Evolutionary conservation across 202 grass and related monocot species (phyloP).

Genomic region (Cymbopogon flexuosus): DNA sequence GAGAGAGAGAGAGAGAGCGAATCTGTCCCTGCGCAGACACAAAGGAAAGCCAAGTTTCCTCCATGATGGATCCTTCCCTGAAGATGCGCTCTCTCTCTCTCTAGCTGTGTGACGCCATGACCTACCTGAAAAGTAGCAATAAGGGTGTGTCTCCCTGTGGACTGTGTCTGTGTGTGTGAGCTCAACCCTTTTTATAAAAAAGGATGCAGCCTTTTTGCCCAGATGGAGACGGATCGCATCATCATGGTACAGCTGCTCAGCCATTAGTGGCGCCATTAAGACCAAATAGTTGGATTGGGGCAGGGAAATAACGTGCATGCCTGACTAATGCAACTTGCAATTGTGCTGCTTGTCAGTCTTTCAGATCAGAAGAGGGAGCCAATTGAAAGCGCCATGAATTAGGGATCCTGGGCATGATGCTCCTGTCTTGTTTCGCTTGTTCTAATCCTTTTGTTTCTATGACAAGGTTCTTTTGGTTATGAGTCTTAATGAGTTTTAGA

Average conservation of each 20-base stretch:
- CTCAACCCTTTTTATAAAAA: slow-evolving; percentile 18
- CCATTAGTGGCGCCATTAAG: slow-evolving; percentile 26
- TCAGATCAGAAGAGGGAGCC: slow-evolving; percentile 6
- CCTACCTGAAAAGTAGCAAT: slow-evolving; percentile 36
- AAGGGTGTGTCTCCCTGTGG: background rate
- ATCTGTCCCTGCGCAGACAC: background rate
- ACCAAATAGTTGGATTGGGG: slow-evolving; percentile 32
- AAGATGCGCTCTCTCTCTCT: background rate
- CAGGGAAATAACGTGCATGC: slow-evolving; percentile 16
- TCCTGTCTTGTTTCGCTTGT: slow-evolving; percentile 25
- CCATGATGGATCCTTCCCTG: slow-evolving; percentile 22
- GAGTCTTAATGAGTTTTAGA: background rate
- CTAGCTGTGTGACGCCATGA: slow-evolving; percentile 15
- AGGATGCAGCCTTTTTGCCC: slow-evolving; percentile 24
- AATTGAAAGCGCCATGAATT: slow-evolving; percentile 28
- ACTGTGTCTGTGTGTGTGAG: background rate
- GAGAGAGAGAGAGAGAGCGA: background rate
- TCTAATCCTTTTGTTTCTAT: slow-evolving; percentile 34
- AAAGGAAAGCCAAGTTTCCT: slow-evolving; percentile 8
- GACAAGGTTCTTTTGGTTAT: background rate
- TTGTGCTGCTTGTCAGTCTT: background rate
- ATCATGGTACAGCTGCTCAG: slow-evolving; percentile 12
- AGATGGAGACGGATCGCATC: slow-evolving; percentile 4
- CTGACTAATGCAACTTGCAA: background rate
- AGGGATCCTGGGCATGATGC: background rate